Percentiles rank a stretch among this genome's conserved stretches.
phyloP scores from a whole-genome alignment of 345 rosid species.

The Camelina laxa region DNA sequence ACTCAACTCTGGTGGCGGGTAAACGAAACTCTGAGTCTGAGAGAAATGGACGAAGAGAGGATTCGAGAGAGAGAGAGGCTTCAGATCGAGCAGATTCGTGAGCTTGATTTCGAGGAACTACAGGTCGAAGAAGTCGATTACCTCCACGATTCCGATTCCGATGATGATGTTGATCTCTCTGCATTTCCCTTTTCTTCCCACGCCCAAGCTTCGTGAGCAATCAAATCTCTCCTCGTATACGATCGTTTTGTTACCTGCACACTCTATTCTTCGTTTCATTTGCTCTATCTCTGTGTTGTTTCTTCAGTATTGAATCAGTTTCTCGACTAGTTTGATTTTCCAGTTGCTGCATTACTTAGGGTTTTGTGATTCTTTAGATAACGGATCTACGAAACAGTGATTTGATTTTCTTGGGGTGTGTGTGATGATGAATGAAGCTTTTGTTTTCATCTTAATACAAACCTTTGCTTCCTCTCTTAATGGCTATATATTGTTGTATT shows the following conservation, averaged over 20 bases:
- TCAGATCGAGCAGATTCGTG: conserved; percentile 84
- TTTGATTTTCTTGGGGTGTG: background rate
- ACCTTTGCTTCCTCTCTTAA: too few relatives aligned
- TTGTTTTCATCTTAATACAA: conserved; percentile 3
- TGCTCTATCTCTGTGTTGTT: background rate
- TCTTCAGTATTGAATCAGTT: background rate
- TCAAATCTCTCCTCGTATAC: background rate
- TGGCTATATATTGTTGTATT: background rate
- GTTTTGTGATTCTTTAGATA: background rate
- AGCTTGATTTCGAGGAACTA: conserved; percentile 83
- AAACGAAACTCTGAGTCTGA: conserved; percentile 11
- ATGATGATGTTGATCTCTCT: conserved; percentile 46
- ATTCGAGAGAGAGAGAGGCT: conserved; percentile 74
- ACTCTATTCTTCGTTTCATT: background rate
- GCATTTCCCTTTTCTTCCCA: conserved; percentile 52
- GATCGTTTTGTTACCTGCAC: background rate
- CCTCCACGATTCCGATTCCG: conserved; percentile 58
- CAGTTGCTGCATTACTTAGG: conserved; percentile 9
- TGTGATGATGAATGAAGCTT: background rate
- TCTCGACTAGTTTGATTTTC: conserved; percentile 3
- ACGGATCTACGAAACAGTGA: background rate
- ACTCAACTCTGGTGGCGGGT: conserved; percentile 13
- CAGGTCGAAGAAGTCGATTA: conserved; percentile 90
- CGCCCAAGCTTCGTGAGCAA: conserved; percentile 22
- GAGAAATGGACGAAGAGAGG: conserved; percentile 55